phyloP scores from a whole-genome alignment of 1,284 basidiomycete genomes.

The Papiliotrema laurentii region DNA sequence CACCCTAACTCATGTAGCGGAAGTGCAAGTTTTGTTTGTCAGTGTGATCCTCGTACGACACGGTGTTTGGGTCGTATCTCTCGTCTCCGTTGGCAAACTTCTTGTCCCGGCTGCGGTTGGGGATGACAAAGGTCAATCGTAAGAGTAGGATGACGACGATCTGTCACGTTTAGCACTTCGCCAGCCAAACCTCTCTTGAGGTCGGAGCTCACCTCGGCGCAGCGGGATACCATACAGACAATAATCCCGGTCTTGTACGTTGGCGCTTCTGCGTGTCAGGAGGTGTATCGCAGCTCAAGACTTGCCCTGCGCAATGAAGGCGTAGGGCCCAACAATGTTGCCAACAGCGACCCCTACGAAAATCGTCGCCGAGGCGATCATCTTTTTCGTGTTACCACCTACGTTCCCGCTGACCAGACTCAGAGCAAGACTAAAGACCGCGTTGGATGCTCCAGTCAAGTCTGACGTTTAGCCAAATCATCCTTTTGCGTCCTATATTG shows the following conservation, averaged over 20 bases:
- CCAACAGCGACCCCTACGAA: slow-evolving; percentile 35
- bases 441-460: slow-evolving; percentile 48
- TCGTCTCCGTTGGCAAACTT: slow-evolving; percentile 39
- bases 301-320: slow-evolving; percentile 30
- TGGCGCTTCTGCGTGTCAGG: slow-evolving; percentile 34
- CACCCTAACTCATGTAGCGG: slow-evolving; percentile 19
- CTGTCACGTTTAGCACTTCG: neutral
- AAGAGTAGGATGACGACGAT: slow-evolving; percentile 44
- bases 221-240: slow-evolving; percentile 45
- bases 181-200: neutral
- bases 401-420: slow-evolving; percentile 50
- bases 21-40: slow-evolving; percentile 34
- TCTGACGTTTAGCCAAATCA: slow-evolving; percentile 11
- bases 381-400: slow-evolving; percentile 50
- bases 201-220: slow-evolving; percentile 29
- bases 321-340: slow-evolving; percentile 50
- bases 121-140: slow-evolving; percentile 39
- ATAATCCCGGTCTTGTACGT: slow-evolving; percentile 46
- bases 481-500: too few relatives aligned
- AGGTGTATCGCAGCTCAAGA: neutral
- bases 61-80: slow-evolving; percentile 20
- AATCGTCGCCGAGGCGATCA: slow-evolving; percentile 18
- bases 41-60: slow-evolving; percentile 26
- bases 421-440: slow-evolving; percentile 48
- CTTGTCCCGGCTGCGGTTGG: slow-evolving; percentile 41